A percentile compares a stretch with the other conserved stretches of the same genome.
Evolutionary conservation across 768 basidiomycete species (phyloP).

Genomic region (Tricholoma sp.): DNA sequence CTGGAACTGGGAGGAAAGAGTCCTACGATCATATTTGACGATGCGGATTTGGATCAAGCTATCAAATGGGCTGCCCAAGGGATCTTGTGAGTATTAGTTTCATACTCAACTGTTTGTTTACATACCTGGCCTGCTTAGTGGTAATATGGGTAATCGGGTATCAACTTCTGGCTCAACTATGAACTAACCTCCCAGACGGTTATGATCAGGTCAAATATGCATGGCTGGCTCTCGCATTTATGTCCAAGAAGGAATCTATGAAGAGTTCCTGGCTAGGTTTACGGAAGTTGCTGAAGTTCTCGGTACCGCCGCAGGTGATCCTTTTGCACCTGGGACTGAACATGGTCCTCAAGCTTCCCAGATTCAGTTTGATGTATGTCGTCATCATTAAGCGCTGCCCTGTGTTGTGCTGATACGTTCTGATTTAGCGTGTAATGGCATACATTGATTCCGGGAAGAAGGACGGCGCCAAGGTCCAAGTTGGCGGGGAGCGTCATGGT

Average conservation of each 20-base stretch:
- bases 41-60: conserved; percentile 65
- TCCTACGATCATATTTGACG: conserved; percentile 64
- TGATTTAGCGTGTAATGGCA: conserved; percentile 51
- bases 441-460: conserved; percentile 69
- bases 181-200: not conserved
- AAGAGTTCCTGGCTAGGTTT: conserved; percentile 63
- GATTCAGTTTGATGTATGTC: conserved; percentile 52
- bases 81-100: conserved; percentile 45
- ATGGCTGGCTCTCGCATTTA: conserved; percentile 80
- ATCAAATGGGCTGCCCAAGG: conserved; percentile 67
- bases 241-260: conserved; percentile 76
- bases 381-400: not conserved
- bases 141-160: conserved; percentile 20
- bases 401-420: not conserved
- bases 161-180: not conserved
- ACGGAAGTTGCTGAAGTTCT: conserved; percentile 40
- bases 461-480: conserved; percentile 57
- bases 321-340: conserved; percentile 48
- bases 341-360: conserved; percentile 74
- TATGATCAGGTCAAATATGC: conserved; percentile 54
- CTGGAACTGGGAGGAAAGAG: conserved; percentile 79
- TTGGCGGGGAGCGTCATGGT: conserved; percentile 55
- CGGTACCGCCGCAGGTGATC: conserved; percentile 50
- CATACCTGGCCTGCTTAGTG: not conserved
- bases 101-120: not conserved